phyloP scores from a whole-genome alignment of 2,329 filamentous ascomycete genomes.

The Neospermospora avenae region DNA sequence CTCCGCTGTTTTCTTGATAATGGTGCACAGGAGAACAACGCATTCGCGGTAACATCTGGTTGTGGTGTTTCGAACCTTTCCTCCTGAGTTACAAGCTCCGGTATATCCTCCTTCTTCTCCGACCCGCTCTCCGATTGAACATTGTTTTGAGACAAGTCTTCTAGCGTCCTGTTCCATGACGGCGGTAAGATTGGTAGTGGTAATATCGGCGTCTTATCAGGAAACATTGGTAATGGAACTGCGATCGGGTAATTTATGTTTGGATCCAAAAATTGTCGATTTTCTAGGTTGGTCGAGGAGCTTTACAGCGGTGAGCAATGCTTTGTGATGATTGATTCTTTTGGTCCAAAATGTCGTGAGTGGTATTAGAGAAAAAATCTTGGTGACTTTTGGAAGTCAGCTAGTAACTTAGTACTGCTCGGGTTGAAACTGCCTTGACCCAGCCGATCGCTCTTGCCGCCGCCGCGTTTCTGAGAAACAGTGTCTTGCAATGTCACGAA shows the following conservation, averaged over 20 bases:
- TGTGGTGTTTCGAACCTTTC: not conserved
- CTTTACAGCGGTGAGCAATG: not conserved
- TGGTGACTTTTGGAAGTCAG: not conserved
- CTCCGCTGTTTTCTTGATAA: not conserved
- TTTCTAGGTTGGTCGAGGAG: not conserved
- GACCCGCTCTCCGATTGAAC: not conserved
- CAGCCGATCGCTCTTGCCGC: not conserved
- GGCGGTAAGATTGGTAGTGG: not conserved
- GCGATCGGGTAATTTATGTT: not conserved
- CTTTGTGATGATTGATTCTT: not conserved
- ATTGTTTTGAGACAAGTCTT: not conserved
- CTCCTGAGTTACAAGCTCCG: not conserved
- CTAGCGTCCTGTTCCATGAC: not conserved
- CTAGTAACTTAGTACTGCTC: not conserved
- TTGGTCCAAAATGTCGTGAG: not conserved
- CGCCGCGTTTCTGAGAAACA: no score
- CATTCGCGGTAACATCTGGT: not conserved
- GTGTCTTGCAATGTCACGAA: no score
- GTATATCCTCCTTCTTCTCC: not conserved
- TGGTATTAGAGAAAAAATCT: not conserved
- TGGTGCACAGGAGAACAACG: not conserved
- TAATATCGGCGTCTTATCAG: not conserved
- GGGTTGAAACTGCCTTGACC: not conserved
- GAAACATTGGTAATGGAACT: not conserved
- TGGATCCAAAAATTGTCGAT: not conserved